phyloP scores from a whole-genome alignment of 2,329 filamentous ascomycete species.

The Alternaria novae-zelandiae region DNA sequence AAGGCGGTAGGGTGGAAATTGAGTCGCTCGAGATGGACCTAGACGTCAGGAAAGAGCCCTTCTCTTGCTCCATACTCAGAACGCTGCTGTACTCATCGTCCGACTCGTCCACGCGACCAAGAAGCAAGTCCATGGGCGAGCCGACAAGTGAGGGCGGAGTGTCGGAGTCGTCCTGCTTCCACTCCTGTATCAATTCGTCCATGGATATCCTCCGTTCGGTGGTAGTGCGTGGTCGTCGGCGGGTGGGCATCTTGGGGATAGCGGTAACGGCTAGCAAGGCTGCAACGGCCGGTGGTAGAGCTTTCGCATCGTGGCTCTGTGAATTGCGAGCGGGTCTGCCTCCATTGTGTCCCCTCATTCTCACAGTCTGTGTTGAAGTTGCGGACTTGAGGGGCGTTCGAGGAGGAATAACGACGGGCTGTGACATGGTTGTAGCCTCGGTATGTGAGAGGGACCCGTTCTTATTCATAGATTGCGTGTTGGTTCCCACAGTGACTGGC shows the following conservation, averaged over 20 bases:
- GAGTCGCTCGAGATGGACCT: slow-evolving; percentile 65
- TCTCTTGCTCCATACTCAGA: slow-evolving; percentile 55
- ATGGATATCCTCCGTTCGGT: slow-evolving; percentile 58
- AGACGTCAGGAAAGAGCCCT: slow-evolving; percentile 41
- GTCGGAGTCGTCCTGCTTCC: slow-evolving; percentile 56
- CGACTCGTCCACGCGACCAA: slow-evolving; percentile 61
- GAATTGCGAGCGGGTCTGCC: slow-evolving; percentile 32
- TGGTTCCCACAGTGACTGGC: slow-evolving; percentile 11
- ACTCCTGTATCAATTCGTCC: slow-evolving; percentile 63
- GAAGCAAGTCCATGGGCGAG: slow-evolving; percentile 60
- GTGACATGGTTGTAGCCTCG: slow-evolving; percentile 37
- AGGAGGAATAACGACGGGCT: slow-evolving; percentile 52
- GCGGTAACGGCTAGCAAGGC: slow-evolving; percentile 65
- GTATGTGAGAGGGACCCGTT: slow-evolving; percentile 9
- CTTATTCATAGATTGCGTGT: slow-evolving; percentile 14
- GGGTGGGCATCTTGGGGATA: slow-evolving; percentile 60
- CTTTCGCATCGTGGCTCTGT: slow-evolving; percentile 50
- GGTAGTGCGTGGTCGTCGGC: slow-evolving; percentile 50
- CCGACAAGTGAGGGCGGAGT: slow-evolving; percentile 50
- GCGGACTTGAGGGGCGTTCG: slow-evolving; percentile 39
- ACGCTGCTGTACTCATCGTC: slow-evolving; percentile 50
- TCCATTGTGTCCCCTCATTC: slow-evolving; percentile 40
- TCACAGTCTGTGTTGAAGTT: slow-evolving; percentile 41
- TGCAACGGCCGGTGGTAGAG: slow-evolving; percentile 62
- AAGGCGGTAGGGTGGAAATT: slow-evolving; percentile 56